Evolutionary conservation across 352 stramenopile genomes (phyloP).

Genomic region (Phytopythium oedochilum): DNA sequence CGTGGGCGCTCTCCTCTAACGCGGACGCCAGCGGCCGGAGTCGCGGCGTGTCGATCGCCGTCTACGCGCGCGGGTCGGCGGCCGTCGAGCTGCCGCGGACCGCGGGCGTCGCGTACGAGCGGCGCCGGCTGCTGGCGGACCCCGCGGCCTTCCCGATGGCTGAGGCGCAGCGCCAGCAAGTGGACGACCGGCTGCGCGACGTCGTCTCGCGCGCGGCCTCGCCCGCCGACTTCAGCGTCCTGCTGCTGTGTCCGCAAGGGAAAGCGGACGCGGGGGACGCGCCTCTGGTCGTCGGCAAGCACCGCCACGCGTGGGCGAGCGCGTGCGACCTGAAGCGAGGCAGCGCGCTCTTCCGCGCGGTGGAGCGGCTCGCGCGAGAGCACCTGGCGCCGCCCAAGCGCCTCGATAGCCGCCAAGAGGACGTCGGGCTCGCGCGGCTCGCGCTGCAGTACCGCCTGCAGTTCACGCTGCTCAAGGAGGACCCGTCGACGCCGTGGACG

Average conservation of each 20-base stretch:
- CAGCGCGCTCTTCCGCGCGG: constrained; percentile 19
- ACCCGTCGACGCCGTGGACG: constrained; percentile 28
- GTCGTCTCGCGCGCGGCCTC: neutral
- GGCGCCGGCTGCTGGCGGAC: neutral
- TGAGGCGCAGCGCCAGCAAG: constrained; percentile 9
- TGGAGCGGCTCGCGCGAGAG: constrained; percentile 30
- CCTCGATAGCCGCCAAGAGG: neutral
- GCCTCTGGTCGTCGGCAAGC: constrained; percentile 43
- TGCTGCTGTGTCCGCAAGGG: constrained; percentile 37
- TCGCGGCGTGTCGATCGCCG: constrained; percentile 3
- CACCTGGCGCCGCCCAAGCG: constrained; percentile 29
- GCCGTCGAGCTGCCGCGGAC: neutral
- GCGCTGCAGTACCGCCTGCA: constrained; percentile 62
- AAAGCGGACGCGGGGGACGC: constrained; percentile 4
- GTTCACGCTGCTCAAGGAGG: constrained; percentile 67
- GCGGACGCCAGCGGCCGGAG: neutral
- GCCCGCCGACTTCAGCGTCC: constrained; percentile 22
- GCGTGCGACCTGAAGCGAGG: constrained; percentile 20
- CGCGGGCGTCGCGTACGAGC: neutral
- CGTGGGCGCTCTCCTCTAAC: constrained; percentile 6
- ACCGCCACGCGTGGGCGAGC: constrained; percentile 63
- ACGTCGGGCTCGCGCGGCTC: constrained; percentile 23
- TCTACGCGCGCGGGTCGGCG: constrained; percentile 8
- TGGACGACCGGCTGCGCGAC: constrained; percentile 25
- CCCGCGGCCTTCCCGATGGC: neutral